phyloP scores from a whole-genome alignment of 192 early-diverging fungal species.

The Glomus cerebriforme region DNA sequence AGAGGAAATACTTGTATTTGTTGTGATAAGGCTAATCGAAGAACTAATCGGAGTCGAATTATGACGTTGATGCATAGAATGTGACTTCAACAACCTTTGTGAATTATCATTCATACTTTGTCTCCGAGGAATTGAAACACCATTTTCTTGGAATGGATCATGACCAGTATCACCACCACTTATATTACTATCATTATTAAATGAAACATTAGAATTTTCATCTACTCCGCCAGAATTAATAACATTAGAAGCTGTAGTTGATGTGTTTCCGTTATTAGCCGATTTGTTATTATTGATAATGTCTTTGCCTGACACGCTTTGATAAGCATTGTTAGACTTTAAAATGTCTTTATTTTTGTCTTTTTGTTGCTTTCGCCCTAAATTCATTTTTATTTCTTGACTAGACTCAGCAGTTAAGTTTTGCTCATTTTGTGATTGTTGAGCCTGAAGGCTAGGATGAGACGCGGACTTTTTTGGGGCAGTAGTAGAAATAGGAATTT shows the following conservation, averaged over 20 bases:
- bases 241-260: not conserved
- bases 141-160: slow-evolving; percentile 1
- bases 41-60: slow-evolving; percentile 7
- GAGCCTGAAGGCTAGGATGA: slow-evolving; percentile 9
- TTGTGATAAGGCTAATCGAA: slow-evolving; percentile 6
- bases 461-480: slow-evolving; percentile 17
- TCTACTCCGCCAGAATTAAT: not conserved
- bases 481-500: not conserved
- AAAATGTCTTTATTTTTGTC: slow-evolving; percentile 29
- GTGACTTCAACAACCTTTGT: slow-evolving; percentile 8
- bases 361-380: not conserved
- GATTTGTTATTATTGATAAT: slow-evolving; percentile 7
- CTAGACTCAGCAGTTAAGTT: slow-evolving; percentile 18
- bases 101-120: slow-evolving; percentile 13
- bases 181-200: not conserved
- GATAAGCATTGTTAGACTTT: slow-evolving; percentile 6
- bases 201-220: not conserved
- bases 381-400: slow-evolving; percentile 29
- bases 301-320: not conserved
- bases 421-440: slow-evolving; percentile 13
- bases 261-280: not conserved
- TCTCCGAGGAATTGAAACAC: not conserved
- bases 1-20: not conserved
- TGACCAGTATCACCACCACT: not conserved
- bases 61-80: not conserved